A percentile compares a stretch with the other conserved stretches of the same genome.
These are phyloP conservation scores for Cercospora sesami DNA, from an alignment of 2,329 filamentous ascomycete genomes.

Conservation along the genomic window DNA sequence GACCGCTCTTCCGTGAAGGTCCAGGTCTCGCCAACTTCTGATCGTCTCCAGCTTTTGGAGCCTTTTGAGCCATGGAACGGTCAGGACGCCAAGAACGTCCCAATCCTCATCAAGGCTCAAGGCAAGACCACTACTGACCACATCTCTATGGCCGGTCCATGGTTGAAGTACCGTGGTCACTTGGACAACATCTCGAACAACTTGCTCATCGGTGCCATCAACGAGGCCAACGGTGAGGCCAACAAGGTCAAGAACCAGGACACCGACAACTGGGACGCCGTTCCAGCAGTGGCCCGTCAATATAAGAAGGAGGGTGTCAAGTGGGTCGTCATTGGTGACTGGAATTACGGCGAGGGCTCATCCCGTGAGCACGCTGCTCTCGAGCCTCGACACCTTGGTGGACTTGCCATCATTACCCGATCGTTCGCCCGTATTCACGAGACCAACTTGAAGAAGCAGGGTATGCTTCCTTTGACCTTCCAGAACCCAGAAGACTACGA, in stretches of 20 bases:
- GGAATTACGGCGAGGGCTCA: constrained; percentile 98
- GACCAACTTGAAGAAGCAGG: constrained; percentile 99
- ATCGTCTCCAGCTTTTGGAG: constrained; percentile 88
- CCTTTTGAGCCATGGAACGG: constrained; percentile 82
- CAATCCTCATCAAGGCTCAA: constrained; percentile 93
- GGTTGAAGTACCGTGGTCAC: constrained; percentile 98
- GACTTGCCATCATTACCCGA: constrained; percentile 92
- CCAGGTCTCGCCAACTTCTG: constrained; percentile 80
- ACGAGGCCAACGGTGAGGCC: constrained; percentile 91
- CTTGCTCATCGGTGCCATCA: constrained; percentile 97
- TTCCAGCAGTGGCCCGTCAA: constrained; percentile 91
- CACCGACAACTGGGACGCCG: constrained; percentile 79
- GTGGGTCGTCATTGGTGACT: constrained; percentile 98
- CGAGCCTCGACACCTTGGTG: constrained; percentile 94
- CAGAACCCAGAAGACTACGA: constrained; percentile 94
- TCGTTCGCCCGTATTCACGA: constrained; percentile 99
- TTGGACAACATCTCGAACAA: constrained; percentile 99
- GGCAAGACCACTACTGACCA: constrained; percentile 60
- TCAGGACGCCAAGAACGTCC: constrained; percentile 78
- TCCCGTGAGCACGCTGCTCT: constrained; percentile 98
- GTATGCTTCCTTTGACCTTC: constrained; percentile 98
- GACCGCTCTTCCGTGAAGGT: constrained; percentile 74
- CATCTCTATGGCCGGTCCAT: constrained; percentile 73
- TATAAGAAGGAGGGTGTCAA: constrained; percentile 96
- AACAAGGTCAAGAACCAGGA: constrained; percentile 96